Base-by-base conservation (phyloP, 2,329 filamentous ascomycete species). In the Dryadomyces quercus-mongolicae region DNA sequence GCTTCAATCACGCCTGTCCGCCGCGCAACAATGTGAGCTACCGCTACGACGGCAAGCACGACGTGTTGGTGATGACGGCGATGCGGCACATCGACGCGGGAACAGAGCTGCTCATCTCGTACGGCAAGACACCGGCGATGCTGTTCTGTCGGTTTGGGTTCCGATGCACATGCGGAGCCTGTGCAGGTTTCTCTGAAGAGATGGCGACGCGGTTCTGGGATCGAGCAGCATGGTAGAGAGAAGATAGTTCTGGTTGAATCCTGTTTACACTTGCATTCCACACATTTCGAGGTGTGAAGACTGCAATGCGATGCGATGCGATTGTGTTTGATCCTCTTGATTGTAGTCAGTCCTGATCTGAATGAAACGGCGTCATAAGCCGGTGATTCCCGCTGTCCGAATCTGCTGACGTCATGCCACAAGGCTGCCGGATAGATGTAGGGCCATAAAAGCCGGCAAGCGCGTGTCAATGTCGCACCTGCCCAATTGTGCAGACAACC, bases 1-100 rank as follows among this genome's bases (percentile, higher is more conserved):
- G 78, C 2, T 81, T 83, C 65, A 83, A 83, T 61, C 80, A 83
- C 61, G 73, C 77, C 0, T 83, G 80, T 60, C 56, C 59, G 1
- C 67, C 70, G 0, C 62, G 59, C 3, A 62, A 69, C 53, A 77
- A 73, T 46, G 61, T 79, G 25, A 58, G 65, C 1, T 81, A 75
- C 60, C 58, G 49, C 1, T 78, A 71, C 58, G 68, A 76, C 51
- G 6, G 51, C 0, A 44, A 54, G 0, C 55, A 58, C 1, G 58
- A 65, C 7, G 62, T 66, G 3, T 70, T 83, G 38, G 63, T 68
- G 0, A 67, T 81, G 56, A 65, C 63, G 1, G 66, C 74, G 2
- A 20, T 53, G 16, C 25, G 22, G 25, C 43, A 13, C 15, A 49
- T 60, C 18, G 18, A 38, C 3, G 54, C 52, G 12, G 61, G 61